Evolutionary conservation across 768 basidiomycete genomes (phyloP), one percentile per base, ranked within the genome.

Genomic region (Porphyrellus cyaneotinctus): DNA sequence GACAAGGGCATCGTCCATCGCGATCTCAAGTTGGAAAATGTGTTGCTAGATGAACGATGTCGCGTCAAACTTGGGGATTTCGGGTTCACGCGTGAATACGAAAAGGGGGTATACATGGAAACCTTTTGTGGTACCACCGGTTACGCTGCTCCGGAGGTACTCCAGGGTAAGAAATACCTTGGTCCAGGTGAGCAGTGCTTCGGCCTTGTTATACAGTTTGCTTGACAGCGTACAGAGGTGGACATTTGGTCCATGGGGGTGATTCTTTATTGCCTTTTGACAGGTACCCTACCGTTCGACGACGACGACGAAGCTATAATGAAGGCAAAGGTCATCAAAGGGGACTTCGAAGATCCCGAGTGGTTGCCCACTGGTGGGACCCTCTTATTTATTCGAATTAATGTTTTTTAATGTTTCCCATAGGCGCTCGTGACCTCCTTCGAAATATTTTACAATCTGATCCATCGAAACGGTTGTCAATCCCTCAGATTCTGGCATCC

Each of bases 121-220:
- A 97, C 94, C 0, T 95, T 88, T 64, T 97, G 94, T 64, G 94
- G 95, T 11, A 97, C 94, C 11, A 95, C 94, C 2, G 92, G 91
- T 14, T 88, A 97, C 69, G 94, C 94, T 6, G 81, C 90, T 24
- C 94, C 94, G 3, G 94, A 97, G 72, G 95, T 97, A 84, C 70
- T 97, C 20, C 78, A 85, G 58, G 88, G 88, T 2, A 82, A 82
- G 72, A 92, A 85, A 70, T 99, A 99, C 64, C 80, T 87, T 43
- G 97, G 97, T 4, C 88, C 88, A 66, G 91, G 92, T 86, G 47
- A 53, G 84, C 72, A 23, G 8, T 41, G 41, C 1, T 36, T 23
- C n/a, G 30, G 22, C 22, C 43, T 15, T 42, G 26, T 35, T 49
- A 37, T 38, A 13, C 43, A 31, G 36, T 28, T 30, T 13, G 32